Percentiles rank a stretch among this genome's conserved stretches.
Evolutionary conservation across 805 yeast genomes (phyloP).

Genomic region (Metschnikowia lunata): DNA sequence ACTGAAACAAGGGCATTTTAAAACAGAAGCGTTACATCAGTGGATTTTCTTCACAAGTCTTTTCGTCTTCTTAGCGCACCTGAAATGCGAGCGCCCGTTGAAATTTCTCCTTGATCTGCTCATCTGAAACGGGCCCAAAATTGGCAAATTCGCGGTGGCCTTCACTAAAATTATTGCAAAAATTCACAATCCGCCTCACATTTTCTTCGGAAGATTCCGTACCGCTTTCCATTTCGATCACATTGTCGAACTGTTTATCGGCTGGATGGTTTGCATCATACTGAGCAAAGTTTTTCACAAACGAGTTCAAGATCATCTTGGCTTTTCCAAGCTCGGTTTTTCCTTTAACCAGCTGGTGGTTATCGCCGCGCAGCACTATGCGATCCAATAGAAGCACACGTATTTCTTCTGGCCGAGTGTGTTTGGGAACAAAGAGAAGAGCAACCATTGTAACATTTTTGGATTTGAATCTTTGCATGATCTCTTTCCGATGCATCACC

Average conservation of each 20-base stretch:
- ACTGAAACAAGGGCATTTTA: no score
- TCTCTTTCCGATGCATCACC: constrained; percentile 60
- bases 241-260: constrained; percentile 61
- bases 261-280: constrained; percentile 47
- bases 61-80: background rate
- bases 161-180: background rate
- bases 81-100: background rate
- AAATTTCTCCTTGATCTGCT: background rate
- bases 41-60: no score
- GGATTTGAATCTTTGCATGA: constrained; percentile 48
- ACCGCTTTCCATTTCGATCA: constrained; percentile 53
- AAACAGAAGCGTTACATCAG: no score
- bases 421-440: constrained; percentile 53
- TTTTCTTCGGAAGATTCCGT: constrained; percentile 11
- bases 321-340: constrained; percentile 47
- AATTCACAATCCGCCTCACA: constrained; percentile 9
- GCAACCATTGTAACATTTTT: constrained; percentile 56
- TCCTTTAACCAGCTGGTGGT: constrained; percentile 77
- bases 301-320: constrained; percentile 65
- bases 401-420: constrained; percentile 27
- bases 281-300: constrained; percentile 64
- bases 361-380: constrained; percentile 70
- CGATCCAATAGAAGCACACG: constrained; percentile 55
- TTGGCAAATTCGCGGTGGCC: background rate
- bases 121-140: background rate